These are phyloP conservation scores for Reutealis trisperma DNA, from an alignment of 345 rosid species.

Conservation along the genomic window DNA sequence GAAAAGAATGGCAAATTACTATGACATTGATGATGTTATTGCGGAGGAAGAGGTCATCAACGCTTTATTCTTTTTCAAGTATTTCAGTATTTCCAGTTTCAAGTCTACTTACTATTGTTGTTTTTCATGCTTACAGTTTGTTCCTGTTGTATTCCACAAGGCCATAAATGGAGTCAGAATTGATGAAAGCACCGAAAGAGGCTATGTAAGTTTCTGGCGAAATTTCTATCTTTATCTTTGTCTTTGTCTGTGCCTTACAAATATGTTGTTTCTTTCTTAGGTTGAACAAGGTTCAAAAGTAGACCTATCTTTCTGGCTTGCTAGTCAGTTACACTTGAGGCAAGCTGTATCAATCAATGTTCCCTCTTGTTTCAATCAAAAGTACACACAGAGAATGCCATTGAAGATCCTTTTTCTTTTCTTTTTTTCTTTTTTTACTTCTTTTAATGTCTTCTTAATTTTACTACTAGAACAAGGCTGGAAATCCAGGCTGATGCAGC, in stretches of 20 bases:
- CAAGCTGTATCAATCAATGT: conserved; percentile 61
- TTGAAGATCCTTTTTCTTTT: not conserved
- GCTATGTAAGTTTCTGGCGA: conserved; percentile 42
- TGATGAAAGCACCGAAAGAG: conserved; percentile 73
- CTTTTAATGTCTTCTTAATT: not conserved
- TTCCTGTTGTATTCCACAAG: conserved; percentile 59
- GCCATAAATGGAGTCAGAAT: conserved; percentile 68
- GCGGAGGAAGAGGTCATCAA: conserved; percentile 11
- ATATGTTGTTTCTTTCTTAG: conserved; percentile 31
- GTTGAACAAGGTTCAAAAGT: conserved; percentile 74
- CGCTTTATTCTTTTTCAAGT: not conserved
- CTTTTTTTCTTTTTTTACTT: not conserved
- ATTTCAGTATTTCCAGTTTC: not conserved
- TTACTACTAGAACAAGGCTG: conserved; percentile 56
- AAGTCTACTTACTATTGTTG: not conserved
- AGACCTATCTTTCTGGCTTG: conserved; percentile 87
- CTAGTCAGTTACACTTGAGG: conserved; percentile 64
- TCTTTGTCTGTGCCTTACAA: too few relatives aligned
- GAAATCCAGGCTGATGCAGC: conserved; percentile 93
- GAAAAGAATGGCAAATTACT: conserved; percentile 54
- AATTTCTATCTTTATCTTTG: not conserved
- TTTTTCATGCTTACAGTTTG: conserved; percentile 39
- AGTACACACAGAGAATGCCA: conserved; percentile 31
- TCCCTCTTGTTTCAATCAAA: conserved; percentile 74
- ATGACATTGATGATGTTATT: conserved; percentile 72